Conservation (phyloP, 2,329 filamentous ascomycete species). For the Paecilomyces niveus region DNA sequence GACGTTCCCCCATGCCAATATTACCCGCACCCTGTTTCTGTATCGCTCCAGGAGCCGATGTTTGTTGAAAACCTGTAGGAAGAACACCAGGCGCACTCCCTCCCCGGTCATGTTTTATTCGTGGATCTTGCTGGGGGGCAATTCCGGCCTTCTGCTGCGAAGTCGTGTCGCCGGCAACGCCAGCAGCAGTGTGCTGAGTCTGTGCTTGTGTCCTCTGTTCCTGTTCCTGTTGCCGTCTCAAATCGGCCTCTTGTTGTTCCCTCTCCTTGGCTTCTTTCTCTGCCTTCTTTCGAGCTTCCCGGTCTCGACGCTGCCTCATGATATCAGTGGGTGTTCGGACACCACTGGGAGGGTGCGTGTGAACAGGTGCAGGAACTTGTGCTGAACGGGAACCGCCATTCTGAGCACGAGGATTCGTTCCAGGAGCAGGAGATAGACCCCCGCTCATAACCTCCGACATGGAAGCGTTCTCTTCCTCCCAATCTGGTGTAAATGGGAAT, state of each 20-base stretch:
- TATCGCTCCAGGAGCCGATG: background rate
- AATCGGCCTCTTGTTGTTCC: conserved; percentile 47
- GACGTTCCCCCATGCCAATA: conserved; percentile 4
- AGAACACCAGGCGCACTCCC: background rate
- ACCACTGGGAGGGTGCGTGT: conserved; percentile 45
- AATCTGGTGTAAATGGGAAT: conserved; percentile 73
- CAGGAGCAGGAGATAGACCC: conserved; percentile 37
- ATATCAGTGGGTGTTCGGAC: conserved; percentile 84
- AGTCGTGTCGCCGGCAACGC: conserved; percentile 27
- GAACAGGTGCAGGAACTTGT: conserved; percentile 47
- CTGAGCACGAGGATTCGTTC: conserved; percentile 49
- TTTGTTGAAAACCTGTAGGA: conserved; percentile 5
- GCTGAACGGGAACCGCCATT: conserved; percentile 51
- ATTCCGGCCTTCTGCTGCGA: conserved; percentile 18
- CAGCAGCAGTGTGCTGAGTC: conserved; percentile 40
- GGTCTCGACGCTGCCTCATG: conserved; percentile 76
- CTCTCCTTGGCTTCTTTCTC: conserved; percentile 57
- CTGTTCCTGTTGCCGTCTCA: conserved; percentile 34
- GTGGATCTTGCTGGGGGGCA: background rate
- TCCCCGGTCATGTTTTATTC: background rate
- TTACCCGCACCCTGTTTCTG: conserved; percentile 8
- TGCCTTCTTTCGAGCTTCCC: conserved; percentile 64
- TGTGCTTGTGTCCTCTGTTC: conserved; percentile 19
- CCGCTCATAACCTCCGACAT: conserved; percentile 79
- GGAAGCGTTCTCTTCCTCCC: conserved; percentile 77